A percentile compares a stretch with the other conserved stretches of the same genome.
phyloP scores from a whole-genome alignment of 2,329 filamentous ascomycete genomes.

The Aspergillus ochraceus region DNA sequence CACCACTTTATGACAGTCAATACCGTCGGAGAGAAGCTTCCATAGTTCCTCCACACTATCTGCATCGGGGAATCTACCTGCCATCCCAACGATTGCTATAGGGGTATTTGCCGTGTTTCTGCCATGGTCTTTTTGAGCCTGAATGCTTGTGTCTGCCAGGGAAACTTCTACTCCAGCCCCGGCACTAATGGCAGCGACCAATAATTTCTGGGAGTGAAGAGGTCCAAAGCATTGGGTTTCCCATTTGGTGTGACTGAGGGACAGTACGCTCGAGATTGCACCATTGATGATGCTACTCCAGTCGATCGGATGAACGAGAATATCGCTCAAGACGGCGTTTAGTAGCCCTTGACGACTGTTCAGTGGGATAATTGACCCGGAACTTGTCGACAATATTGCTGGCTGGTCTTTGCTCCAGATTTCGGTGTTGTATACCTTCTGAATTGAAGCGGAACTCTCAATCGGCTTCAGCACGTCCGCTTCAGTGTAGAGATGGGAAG shows the following conservation, averaged over 20 bases:
- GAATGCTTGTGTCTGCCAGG: background rate
- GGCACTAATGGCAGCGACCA: background rate
- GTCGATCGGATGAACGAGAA: background rate
- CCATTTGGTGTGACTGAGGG: background rate
- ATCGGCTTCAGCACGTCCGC: background rate
- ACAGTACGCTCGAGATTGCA: background rate
- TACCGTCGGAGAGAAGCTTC: conserved; percentile 67
- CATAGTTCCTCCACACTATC: conserved; percentile 66
- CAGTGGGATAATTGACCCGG: background rate
- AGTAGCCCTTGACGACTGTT: background rate
- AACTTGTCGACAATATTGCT: background rate
- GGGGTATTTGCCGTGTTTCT: background rate
- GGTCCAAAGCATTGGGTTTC: background rate
- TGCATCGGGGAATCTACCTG: conserved; percentile 69
- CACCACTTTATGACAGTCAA: conserved; percentile 58
- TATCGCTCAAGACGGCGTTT: background rate
- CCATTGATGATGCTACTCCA: background rate
- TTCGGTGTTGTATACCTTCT: background rate
- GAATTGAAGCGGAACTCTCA: background rate
- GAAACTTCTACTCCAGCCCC: background rate
- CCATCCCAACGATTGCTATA: conserved; percentile 75
- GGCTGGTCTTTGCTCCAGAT: background rate
- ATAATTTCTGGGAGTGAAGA: background rate
- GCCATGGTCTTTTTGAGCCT: background rate
- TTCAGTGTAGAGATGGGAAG: background rate